Evolutionary conservation across 2,329 filamentous ascomycete species (phyloP).

Genomic region (Aspergillus thermomutatus): DNA sequence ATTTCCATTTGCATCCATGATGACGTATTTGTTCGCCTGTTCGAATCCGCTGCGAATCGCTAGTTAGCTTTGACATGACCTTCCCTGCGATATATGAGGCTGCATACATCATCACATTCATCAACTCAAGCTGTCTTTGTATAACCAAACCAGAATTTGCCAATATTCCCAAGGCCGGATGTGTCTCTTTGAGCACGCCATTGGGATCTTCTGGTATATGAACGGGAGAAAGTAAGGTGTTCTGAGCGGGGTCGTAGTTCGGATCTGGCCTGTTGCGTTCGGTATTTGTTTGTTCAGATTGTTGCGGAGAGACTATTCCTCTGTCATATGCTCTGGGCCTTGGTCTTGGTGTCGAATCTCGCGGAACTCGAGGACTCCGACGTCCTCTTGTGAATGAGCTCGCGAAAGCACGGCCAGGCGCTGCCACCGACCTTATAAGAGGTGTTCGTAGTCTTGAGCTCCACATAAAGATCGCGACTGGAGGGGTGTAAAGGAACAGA

Average conservation of each 20-base stretch:
- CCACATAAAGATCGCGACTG: constrained; percentile 26
- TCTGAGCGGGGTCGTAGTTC: constrained; percentile 40
- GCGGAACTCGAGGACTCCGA: constrained; percentile 25
- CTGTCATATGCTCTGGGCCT: constrained; percentile 15
- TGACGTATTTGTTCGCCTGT: constrained; percentile 64
- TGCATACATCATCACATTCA: constrained; percentile 58
- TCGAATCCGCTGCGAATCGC: constrained; percentile 52
- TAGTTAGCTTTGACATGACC: constrained; percentile 4
- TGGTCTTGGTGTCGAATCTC: constrained; percentile 27
- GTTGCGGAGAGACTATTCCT: constrained; percentile 4
- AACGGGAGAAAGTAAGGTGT: constrained; percentile 57
- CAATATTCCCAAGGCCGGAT: constrained; percentile 57
- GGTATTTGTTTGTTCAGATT: constrained; percentile 4
- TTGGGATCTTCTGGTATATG: constrained; percentile 60
- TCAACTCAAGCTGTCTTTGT: constrained; percentile 62
- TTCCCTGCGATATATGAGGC: neutral
- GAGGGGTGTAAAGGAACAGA: neutral
- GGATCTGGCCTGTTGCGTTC: constrained; percentile 39
- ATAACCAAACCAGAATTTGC: constrained; percentile 61
- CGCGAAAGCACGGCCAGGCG: constrained; percentile 22
- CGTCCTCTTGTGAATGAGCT: constrained; percentile 26
- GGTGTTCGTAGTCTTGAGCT: constrained; percentile 21
- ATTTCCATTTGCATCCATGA: constrained; percentile 61
- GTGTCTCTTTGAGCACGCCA: constrained; percentile 55
- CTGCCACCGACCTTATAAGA: constrained; percentile 17